Evolutionary conservation across 129 eudicot genomes (phyloP), one percentile per base, ranked within the genome.

Genomic region (Chrysanthemum makinoi): DNA sequence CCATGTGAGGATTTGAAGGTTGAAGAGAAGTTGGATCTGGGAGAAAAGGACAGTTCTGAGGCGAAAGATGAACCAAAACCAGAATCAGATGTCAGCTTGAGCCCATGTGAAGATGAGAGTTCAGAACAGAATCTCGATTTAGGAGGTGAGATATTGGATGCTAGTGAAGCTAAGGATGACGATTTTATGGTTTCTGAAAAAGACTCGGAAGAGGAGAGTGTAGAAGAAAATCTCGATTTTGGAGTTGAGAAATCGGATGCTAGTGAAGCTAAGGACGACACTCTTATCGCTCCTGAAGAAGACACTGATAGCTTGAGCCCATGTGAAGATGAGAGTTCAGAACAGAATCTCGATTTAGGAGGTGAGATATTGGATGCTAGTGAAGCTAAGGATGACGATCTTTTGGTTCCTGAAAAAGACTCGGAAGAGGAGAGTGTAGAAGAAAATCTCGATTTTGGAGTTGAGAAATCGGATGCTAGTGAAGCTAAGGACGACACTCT

Each of bases 91-190:
- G 66, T 12, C 58, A 54, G 43, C 49, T 43, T 35, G 1, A 57
- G 18, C 28, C 66, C 81, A 16, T 15, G 6, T 77, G 68, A 75
- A 66, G 66, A 75, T 35, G 66, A 56, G 58, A n/a, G 47, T 11
- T 10, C 46, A 1, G 72, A 18, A 20, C 64, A 53, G 60, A 51
- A 74, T 17, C 54, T 19, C 0, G 72, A 65, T 53, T 20, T 16
- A 12, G 72, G 10, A 10, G 33, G 15, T 39, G 15, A 43, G 22
- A 65, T 43, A 10, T 20, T 5, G 1, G 70, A 47, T 35, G 8
- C 9, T 35, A 35, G 44, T 20, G 20, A 16, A 35, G 44, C 44
- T 35, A 35, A 35, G 44, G 44, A 35, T 35, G 44, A 35, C 44
- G 44, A 35, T 35, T 9, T 35, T 35, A 35, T 35, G 44, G 44